Percentiles rank a stretch among this genome's conserved stretches.
phyloP scores from a whole-genome alignment of 345 rosid genomes.

The Arabidopsis arenosa region DNA sequence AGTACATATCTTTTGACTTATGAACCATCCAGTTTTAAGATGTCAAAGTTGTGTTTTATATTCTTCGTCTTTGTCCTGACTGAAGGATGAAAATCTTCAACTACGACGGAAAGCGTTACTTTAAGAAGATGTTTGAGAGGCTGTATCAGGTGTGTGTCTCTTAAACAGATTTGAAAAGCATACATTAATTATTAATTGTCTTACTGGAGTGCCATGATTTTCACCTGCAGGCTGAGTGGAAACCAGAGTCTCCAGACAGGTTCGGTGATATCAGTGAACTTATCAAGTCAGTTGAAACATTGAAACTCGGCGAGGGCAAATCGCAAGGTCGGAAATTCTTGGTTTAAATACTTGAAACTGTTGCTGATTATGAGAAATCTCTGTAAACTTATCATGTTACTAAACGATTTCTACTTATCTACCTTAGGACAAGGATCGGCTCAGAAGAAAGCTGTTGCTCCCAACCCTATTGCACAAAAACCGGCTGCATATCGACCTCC shows the following conservation, averaged over 20 bases:
- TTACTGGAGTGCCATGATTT: conserved; percentile 20
- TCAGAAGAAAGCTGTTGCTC: conserved; percentile 52
- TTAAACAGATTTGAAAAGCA: conserved; percentile 7
- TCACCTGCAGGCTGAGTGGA: conserved; percentile 82
- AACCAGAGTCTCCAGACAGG: conserved; percentile 74
- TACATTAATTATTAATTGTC: neutral
- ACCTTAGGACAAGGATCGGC: conserved; percentile 65
- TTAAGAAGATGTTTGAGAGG: conserved; percentile 81
- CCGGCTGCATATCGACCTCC: conserved; percentile 98
- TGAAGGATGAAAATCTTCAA: conserved; percentile 87
- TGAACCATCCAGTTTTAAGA: neutral
- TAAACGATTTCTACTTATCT: conserved; percentile 16
- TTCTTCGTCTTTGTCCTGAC: conserved; percentile 17
- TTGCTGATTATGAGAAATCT: neutral
- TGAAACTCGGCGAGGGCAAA: conserved; percentile 67
- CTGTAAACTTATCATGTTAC: conserved; percentile 13
- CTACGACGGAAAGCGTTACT: conserved; percentile 76
- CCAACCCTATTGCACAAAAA: conserved; percentile 59
- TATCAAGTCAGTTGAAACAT: conserved; percentile 61
- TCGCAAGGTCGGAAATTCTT: conserved; percentile 57
- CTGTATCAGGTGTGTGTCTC: conserved; percentile 76
- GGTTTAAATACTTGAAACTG: neutral
- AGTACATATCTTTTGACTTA: neutral
- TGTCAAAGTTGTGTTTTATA: conserved; percentile 1
- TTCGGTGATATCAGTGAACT: conserved; percentile 79